Evolutionary conservation across 169 alveolate genomes (phyloP), one percentile per base, ranked within the genome.

Genomic region (Eimeria zaria): DNA sequence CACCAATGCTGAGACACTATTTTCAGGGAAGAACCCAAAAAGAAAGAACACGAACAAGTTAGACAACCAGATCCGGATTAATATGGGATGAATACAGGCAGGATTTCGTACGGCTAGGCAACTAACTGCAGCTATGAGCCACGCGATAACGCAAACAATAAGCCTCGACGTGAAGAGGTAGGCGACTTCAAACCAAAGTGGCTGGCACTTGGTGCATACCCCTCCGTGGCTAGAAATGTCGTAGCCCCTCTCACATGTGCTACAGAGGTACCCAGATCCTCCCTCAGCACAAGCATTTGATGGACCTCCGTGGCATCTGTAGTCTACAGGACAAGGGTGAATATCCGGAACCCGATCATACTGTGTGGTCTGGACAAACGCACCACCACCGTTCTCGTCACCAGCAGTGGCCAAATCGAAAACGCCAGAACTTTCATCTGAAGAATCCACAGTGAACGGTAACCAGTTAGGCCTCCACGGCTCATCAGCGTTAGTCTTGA

Each of bases 301-400:
- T 48, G 95, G 92, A 7, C 97, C 97, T 51, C 97, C 97, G 9
- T 76, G 74, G 78, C 97, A 96, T 51, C 95, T 95, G n/a, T 39
- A 46, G 69, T 87, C 96, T n/a, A 78, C 87, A 16, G 93, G 83
- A 46, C 97, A 96, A 4, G 97, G 97, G 60, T 84, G 95, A 62
- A 96, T 91, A n/a, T 89, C 96, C 14, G 95, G 95, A 39, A 91
- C 78, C 16, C 97, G 96, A 41, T 96, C 97, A 41, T 85, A 67
- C 58, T 33, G 46, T 14, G 51, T 39, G 44, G 11, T 46, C 30
- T 60, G 62, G 60, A 62, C 12, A 24, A 41, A 22, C 22, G 74
- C 33, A 24, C 39, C 9, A 39, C 53, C 53, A 39, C 91, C 76
- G 53, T 33, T 30, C 74, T 33, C 91, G 8, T 62, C 76, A 55